Percentiles rank a stretch among this genome's conserved stretches.
These are phyloP conservation scores for Mollisia scopiformis DNA, from an alignment of 2,329 filamentous ascomycete species.

Conservation along the genomic window DNA sequence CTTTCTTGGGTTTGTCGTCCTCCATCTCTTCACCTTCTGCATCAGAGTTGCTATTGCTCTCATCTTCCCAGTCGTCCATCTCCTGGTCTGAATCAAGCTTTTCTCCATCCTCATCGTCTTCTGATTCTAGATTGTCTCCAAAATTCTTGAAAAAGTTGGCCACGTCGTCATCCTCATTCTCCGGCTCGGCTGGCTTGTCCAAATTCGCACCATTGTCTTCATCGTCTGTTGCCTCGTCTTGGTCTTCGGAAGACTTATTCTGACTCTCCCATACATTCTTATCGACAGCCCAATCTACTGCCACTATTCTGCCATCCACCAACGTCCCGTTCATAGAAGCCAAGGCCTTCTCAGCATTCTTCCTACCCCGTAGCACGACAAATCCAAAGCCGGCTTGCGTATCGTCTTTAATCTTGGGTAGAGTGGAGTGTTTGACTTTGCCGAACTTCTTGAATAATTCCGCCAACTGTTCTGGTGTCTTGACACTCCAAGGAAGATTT, in stretches of 20 bases:
- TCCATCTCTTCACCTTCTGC: conserved; percentile 42
- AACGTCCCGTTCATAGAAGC: conserved; percentile 85
- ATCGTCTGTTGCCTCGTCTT: conserved; percentile 36
- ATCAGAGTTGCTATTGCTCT: conserved; percentile 49
- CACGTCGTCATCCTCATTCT: conserved; percentile 40
- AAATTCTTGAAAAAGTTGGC: conserved; percentile 39
- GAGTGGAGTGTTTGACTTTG: conserved; percentile 84
- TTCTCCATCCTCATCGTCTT: conserved; percentile 27
- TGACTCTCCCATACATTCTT: conserved; percentile 81
- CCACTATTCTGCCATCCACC: conserved; percentile 83
- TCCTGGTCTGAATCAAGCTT: conserved; percentile 39
- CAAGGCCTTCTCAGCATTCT: conserved; percentile 90
- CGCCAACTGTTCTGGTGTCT: conserved; percentile 78
- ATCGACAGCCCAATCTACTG: conserved; percentile 96
- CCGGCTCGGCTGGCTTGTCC: conserved; percentile 27
- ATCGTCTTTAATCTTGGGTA: conserved; percentile 72
- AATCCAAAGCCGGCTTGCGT: conserved; percentile 88
- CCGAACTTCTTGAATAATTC: conserved; percentile 85
- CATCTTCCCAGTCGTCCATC: conserved; percentile 46
- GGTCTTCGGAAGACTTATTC: conserved; percentile 46
- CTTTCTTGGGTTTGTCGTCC: conserved; percentile 39
- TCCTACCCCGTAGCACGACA: conserved; percentile 81
- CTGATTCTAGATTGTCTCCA: conserved; percentile 40
- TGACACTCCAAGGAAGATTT: conserved; percentile 96
- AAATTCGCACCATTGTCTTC: conserved; percentile 19